phyloP scores from a whole-genome alignment of 106 monocot genomes.

The Dactylorhiza incarnata region DNA sequence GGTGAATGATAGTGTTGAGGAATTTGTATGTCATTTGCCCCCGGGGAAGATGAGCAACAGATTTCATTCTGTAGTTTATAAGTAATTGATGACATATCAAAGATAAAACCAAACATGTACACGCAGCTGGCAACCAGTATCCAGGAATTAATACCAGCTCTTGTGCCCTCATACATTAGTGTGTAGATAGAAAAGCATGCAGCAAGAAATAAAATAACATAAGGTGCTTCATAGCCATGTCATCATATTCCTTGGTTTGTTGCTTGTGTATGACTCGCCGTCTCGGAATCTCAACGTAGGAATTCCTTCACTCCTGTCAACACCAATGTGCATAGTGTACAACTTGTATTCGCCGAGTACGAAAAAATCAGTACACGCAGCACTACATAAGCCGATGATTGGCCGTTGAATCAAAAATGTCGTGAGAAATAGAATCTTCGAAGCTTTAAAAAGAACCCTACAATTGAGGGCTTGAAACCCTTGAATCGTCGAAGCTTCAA shows the following conservation, averaged over 20 bases:
- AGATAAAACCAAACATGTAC: constrained; percentile 99
- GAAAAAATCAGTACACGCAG: no score
- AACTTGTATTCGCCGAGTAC: no score
- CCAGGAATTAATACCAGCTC: constrained; percentile 99
- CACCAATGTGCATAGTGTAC: no score
- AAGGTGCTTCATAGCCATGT: constrained; percentile 96
- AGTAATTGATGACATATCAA: constrained; percentile 98
- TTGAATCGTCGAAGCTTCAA: no score
- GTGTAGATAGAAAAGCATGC: constrained; percentile 76
- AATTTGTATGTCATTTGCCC: constrained; percentile 99
- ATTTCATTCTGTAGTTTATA: constrained; percentile 91
- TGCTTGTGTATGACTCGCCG: constrained; percentile 78
- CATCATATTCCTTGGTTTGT: constrained; percentile 98
- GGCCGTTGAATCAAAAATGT: no score
- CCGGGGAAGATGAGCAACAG: constrained; percentile 95
- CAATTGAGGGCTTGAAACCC: no score
- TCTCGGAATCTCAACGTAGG: constrained; percentile 84
- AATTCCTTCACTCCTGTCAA: constrained; percentile 83
- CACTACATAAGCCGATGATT: no score
- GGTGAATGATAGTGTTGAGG: constrained; percentile 91
- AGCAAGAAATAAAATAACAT: constrained; percentile 78
- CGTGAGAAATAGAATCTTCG: no score
- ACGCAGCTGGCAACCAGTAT: constrained; percentile 89
- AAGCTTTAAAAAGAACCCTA: no score
- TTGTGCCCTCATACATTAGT: constrained; percentile 81